Evolutionary conservation across 2,329 filamentous ascomycete genomes (phyloP), one percentile per base, ranked within the genome.

Genomic region (Cordyceps cateniannulata): DNA sequence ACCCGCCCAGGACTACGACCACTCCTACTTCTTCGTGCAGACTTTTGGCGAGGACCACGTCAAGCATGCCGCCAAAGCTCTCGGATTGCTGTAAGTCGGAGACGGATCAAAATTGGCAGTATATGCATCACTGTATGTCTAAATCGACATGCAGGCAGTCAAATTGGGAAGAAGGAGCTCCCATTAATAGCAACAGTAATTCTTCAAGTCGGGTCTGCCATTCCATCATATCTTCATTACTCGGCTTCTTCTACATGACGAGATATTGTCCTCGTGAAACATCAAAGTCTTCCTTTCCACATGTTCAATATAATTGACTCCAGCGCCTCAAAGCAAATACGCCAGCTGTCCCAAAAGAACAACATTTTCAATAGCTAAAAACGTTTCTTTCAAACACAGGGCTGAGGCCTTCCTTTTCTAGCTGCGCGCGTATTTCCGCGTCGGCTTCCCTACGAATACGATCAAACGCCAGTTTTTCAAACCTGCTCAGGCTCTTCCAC

Each of bases 1-100:
- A 24, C 1, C 10, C 7, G 20, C 5, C 5, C 70, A 90, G 77
- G 92, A 87, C 64, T 98, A 99, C 72, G 95, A 99, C 74, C 95
- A 99, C 77, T 96, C 91, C 64, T 99, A 99, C 79, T 99, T 86
- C 77, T 97, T 96, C 76, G 96, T 99, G 80, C 88, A 93, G 40
- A 86, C 86, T 18, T 99, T 99, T 73, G 85, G 88, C 48, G 88
- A 90, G 69, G 93, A 98, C 68, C 95, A 99, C 75, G 83, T 98
- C 66, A 87, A 91, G 69, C 91, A 96, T 77, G 92, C 92, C 63
- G 93, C 93, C 66, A 96, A 95, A 80, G 87, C 91, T 72, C 77
- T 97, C 60, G 73, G 72, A 22, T 68, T 61, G 24, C 45, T 76
- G 49, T 71, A 66, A 63, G 40, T 18, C 25, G 44, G 18, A 29